phyloP scores from a whole-genome alignment of 2,329 filamentous ascomycete genomes.

The Fusarium verrucosum region DNA sequence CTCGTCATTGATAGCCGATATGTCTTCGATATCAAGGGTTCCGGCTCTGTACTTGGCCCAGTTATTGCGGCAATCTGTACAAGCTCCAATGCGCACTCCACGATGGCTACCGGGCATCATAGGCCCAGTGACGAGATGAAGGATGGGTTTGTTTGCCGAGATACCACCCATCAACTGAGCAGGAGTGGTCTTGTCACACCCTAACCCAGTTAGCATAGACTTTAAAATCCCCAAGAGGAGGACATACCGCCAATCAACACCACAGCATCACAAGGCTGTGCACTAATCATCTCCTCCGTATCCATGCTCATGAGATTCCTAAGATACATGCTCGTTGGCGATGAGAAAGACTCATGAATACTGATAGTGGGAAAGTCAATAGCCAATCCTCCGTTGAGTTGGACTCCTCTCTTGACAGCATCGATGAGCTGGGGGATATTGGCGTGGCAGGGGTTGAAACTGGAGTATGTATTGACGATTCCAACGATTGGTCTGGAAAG shows the following conservation, averaged over 20 bases:
- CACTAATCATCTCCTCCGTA: constrained; percentile 79
- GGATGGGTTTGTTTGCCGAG: constrained; percentile 75
- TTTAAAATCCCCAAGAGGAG: accelerated
- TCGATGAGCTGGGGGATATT: constrained; percentile 77
- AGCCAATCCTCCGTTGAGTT: constrained; percentile 72
- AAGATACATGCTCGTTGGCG: constrained; percentile 78
- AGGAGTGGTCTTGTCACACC: constrained; percentile 78
- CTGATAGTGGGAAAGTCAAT: constrained; percentile 80
- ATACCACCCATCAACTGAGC: constrained; percentile 81
- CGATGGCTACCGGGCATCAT: constrained; percentile 78
- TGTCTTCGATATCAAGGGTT: constrained; percentile 75
- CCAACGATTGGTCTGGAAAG: constrained; percentile 77
- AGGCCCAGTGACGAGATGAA: constrained; percentile 75
- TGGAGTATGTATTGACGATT: constrained; percentile 77
- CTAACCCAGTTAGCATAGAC: constrained; percentile 47
- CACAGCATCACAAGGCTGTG: constrained; percentile 75
- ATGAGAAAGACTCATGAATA: constrained; percentile 73
- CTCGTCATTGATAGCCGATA: constrained; percentile 75
- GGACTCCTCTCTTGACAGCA: constrained; percentile 73
- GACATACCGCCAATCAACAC: constrained; percentile 70
- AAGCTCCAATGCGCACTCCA: constrained; percentile 73
- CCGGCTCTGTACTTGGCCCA: constrained; percentile 76
- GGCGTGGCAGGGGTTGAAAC: constrained; percentile 79
- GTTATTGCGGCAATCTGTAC: constrained; percentile 78
- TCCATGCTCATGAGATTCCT: constrained; percentile 83